Percentiles rank a stretch among this genome's conserved stretches.
These are phyloP conservation scores for Bacidia gigantensis DNA, from an alignment of 495 filamentous ascomycete genomes.

Conservation along the genomic window DNA sequence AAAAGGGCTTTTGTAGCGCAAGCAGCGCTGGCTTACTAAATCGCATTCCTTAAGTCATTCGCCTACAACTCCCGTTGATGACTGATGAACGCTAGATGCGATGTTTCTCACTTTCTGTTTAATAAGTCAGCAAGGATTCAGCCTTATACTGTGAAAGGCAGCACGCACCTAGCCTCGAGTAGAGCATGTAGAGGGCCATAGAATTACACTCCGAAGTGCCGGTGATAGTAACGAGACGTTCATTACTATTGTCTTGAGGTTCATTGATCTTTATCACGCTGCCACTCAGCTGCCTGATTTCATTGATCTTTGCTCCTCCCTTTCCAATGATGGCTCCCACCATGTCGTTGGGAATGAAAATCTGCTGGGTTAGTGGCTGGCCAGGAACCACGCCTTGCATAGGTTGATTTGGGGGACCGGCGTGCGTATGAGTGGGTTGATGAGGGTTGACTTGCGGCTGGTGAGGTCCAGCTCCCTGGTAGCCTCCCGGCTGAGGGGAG, in stretches of 20 bases:
- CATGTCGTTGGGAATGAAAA: constrained; percentile 99
- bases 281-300: constrained; percentile 89
- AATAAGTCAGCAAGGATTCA: constrained; percentile 18
- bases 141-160: neutral
- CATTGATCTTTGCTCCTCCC: constrained; percentile 97
- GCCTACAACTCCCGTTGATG: neutral
- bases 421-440: constrained; percentile 46
- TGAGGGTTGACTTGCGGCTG: constrained; percentile 48
- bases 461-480: constrained; percentile 63
- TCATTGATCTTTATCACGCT: constrained; percentile 99
- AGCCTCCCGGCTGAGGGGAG: constrained; percentile 49
- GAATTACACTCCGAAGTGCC: constrained; percentile 96
- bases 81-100: constrained; percentile 34
- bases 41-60: neutral
- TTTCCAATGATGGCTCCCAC: constrained; percentile 98
- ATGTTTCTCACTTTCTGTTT: constrained; percentile 73
- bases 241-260: constrained; percentile 96
- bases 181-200: constrained; percentile 98
- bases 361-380: constrained; percentile 89
- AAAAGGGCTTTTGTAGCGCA: neutral
- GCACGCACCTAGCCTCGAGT: constrained; percentile 82
- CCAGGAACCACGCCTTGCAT: constrained; percentile 66
- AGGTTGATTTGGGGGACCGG: constrained; percentile 46
- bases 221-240: constrained; percentile 91
- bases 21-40: neutral